Evolutionary conservation across 75 land plant genomes (phyloP), one percentile per base, ranked within the genome.

Genomic region (Cunninghamia lanceolata): DNA sequence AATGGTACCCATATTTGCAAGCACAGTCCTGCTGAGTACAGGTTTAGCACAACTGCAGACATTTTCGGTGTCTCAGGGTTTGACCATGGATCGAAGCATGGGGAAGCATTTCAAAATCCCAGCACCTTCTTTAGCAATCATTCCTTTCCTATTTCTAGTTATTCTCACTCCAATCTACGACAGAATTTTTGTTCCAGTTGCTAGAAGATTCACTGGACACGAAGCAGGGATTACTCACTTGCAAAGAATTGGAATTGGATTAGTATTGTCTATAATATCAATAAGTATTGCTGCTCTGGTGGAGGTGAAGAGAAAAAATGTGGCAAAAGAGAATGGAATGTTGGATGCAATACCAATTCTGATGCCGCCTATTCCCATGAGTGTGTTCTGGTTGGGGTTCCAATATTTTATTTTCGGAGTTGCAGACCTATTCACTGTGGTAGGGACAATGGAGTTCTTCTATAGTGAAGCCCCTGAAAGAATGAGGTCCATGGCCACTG

Each of bases 141-240:
- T 95, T 83, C 94, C 93, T 35, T 91, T 88, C 87, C 52, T 93
- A 15, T 81, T 90, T 25, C 88, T 95, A 36, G 82, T 93, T 54
- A 36, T 95, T 47, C n/a, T 89, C 0, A 91, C 89, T 56, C 94
- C 96, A 15, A 35, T 93, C 40, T 95, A 96, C 59, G 96, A 96
- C 53, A 73, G 75, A 25, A 47, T 88, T 54, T 87, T 93, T 25
- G 95, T 94, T 35, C 96, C 97, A 11, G 63, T 93, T 28, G 90
- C 88, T 0, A 82, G 93, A 16, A 84, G 83, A 19, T 0, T 92
- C 87, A 94, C 97, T 28, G 89, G 90, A 19, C 78, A 85, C 14
- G 85, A 76, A 30, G 82, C 93, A 2, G 98, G 98, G 1, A 91
- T 95, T 76, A 77, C 92, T 46, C 91, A 90, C 28, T 71, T 96